Evolutionary conservation across 441 rosid species (phyloP), one percentile per base, ranked within the genome.

Genomic region (Hura crepitans): DNA sequence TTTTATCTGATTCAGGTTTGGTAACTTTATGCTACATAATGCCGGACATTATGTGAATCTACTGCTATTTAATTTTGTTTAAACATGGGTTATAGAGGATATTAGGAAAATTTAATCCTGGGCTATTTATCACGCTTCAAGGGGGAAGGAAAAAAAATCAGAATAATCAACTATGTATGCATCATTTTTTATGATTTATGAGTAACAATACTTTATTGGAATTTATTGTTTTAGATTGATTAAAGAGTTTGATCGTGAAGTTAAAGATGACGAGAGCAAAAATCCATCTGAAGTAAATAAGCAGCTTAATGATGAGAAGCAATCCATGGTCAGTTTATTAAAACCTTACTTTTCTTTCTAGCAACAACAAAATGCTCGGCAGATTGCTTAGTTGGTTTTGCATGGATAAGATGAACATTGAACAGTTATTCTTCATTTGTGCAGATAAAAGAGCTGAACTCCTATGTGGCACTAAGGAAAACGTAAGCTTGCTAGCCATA

Each of bases 391-490:
- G 20, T 20, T 42, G 15, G 13, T 62, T 49, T 31, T 46, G 54
- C 45, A 42, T 65, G 7, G 42, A 20, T 71, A 17, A 37, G 10
- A 14, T 71, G 55, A 69, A 50, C 28, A 28, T 75, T 61, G 25
- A 23, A 37, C 58, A 56, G 30, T 58, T 31, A 2, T 74, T 22
- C 50, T 72, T 68, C 47, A 15, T 50, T 71, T 68, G 66, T 70
- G 81, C 92, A 95, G 99, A 90, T 95, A 79, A 95, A 92, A 77
- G 99, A 95, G 82, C 87, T 95, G 75, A 90, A 95, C 81, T 88
- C 99, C 28, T 95, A 92, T 49, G 98, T 91, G 66, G 95, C 92
- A 11, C 75, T 91, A 76, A 89, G 99, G 75, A 95, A 95, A 87
- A 89, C 96, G 99, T 95, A 72, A 87, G 95, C 84, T 57, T 63